These are phyloP conservation scores for Artemisia princeps DNA, from an alignment of 140 eudicot genomes.

Conservation along the genomic window DNA sequence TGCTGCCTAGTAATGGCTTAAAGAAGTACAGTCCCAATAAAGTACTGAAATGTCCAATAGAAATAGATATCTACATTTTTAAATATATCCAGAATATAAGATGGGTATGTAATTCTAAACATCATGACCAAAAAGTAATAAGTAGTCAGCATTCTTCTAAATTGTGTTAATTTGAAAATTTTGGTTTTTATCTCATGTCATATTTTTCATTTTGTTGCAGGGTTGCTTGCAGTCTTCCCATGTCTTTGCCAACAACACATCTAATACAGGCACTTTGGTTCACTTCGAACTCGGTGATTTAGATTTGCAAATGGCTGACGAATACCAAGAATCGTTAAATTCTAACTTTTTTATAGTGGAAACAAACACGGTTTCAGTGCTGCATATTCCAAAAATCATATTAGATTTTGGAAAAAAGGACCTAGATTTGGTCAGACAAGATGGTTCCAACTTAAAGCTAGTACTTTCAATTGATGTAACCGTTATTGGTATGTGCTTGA, in stretches of 20 bases:
- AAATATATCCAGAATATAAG: background rate
- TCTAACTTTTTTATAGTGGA: constrained; percentile 63
- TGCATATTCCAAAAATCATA: constrained; percentile 69
- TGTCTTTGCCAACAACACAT: constrained; percentile 75
- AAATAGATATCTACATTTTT: background rate
- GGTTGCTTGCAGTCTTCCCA: constrained; percentile 79
- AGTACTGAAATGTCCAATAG: background rate
- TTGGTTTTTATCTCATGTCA: background rate
- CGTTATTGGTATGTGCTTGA: constrained; percentile 66
- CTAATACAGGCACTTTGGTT: constrained; percentile 56
- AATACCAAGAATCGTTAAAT: constrained; percentile 67
- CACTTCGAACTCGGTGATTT: constrained; percentile 77
- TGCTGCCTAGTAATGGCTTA: background rate
- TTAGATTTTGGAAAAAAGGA: constrained; percentile 69
- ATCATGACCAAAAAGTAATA: background rate
- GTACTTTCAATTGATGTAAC: constrained; percentile 67
- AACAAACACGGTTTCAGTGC: constrained; percentile 61
- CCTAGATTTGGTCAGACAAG: constrained; percentile 44
- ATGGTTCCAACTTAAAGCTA: constrained; percentile 33
- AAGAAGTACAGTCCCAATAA: background rate
- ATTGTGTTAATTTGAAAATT: background rate
- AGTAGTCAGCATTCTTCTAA: constrained; percentile 11
- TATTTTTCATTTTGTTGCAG: constrained; percentile 33
- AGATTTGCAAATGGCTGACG: constrained; percentile 71
- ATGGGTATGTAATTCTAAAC: background rate